Conservation (phyloP, 352 stramenopile genomes). For the Phytophthora chlamydospora region DNA sequence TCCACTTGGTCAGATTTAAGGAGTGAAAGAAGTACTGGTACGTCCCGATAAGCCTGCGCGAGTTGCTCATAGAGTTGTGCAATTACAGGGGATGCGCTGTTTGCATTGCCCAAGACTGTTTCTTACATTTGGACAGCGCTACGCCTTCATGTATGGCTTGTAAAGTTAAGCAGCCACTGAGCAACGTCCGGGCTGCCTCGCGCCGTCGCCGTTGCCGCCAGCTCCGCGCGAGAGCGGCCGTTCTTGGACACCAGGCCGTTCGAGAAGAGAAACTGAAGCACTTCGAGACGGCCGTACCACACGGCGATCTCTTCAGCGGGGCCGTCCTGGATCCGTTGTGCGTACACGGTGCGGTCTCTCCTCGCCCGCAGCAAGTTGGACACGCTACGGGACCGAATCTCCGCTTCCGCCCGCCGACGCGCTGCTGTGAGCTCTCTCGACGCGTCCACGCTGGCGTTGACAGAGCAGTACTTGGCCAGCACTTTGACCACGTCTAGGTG, state of each 20-base stretch:
- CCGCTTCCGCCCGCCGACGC: slow-evolving; percentile 17
- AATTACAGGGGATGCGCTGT: no score
- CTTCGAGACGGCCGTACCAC: slow-evolving; percentile 35
- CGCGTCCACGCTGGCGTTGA: slow-evolving; percentile 11
- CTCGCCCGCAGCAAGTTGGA: slow-evolving; percentile 20
- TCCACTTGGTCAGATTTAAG: no score
- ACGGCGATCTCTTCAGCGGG: slow-evolving; percentile 36
- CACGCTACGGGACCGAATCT: slow-evolving; percentile 7
- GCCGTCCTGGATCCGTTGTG: slow-evolving; percentile 29
- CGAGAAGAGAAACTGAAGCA: slow-evolving; percentile 38
- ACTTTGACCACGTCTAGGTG: slow-evolving; percentile 36
- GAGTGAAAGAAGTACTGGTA: no score
- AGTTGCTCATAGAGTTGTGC: no score
- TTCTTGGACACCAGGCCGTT: slow-evolving; percentile 33
- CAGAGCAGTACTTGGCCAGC: slow-evolving; percentile 32
- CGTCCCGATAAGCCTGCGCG: no score
- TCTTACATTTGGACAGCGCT: no score
- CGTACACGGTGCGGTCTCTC: slow-evolving; percentile 26
- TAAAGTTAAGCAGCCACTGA: slow-evolving; percentile 33
- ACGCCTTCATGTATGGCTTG: slow-evolving; percentile 6
- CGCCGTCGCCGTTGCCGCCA: slow-evolving; percentile 26
- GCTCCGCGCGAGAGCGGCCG: slow-evolving; percentile 26
- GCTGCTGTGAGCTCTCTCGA: slow-evolving; percentile 12
- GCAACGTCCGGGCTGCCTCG: slow-evolving; percentile 23
- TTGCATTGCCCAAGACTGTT: no score